Evolutionary conservation across 257 asterid species (phyloP), one percentile per base, ranked within the genome.

Genomic region (Thymus quinquecostatus): DNA sequence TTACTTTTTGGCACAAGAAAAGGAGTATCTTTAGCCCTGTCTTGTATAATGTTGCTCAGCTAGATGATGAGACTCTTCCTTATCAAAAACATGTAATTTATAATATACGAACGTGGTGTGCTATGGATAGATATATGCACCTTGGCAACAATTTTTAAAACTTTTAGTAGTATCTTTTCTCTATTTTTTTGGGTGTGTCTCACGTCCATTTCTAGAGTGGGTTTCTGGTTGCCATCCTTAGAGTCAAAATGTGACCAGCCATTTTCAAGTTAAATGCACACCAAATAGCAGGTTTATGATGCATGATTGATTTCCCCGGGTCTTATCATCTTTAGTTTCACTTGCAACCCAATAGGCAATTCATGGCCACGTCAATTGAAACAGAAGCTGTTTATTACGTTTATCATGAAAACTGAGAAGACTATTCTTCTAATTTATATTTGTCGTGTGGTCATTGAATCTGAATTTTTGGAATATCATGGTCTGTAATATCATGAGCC

Each of bases 41-140:
- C 59, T 70, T 71, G 30, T 50, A 45, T 51, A 53, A 57, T 54
- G 64, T 45, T 30, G 3, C 30, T 6, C 21, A 49, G 44, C 6
- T 28, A 36, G 54, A 51, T 34, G 66, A 38, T 6, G 53, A 44
- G 3, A 21, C 28, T 27, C 64, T 32, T 8, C 41, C 47, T 56
- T 30, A 54, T 55, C 56, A 45, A 59, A 34, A 27, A 61, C 5
- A 5, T 10, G 3, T 57, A 34, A 36, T 0, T 38, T 38, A 38
- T 38, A 38, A 38, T 57, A 43, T 56, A 57, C 27, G 43, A 55
- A 69, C 49, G 66, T 62, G 34, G 30, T 69, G 75, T 47, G 69
- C 7, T 38, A 50, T 60, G 51, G 48, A 47, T 66, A 32, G 32
- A 33, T 44, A 34, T 45, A 10, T 9, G 38, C 57, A 4, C 49